Conservation (phyloP, 441 rosid species). For the Flueggea neowawraea region DNA sequence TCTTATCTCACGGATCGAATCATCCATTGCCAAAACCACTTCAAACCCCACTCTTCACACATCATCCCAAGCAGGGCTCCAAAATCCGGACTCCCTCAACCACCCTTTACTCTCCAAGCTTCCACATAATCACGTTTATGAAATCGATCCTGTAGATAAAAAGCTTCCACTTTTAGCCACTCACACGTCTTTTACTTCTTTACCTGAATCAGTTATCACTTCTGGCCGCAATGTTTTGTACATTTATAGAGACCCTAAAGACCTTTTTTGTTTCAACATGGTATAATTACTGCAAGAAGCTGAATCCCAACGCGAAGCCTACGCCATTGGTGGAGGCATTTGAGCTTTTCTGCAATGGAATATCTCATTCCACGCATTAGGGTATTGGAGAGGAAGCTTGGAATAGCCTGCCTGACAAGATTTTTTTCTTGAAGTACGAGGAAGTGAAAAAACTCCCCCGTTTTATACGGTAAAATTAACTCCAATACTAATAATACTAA, state of each 20-base stretch:
- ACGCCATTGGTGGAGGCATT: conserved; percentile 34
- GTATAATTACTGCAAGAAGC: conserved; percentile 53
- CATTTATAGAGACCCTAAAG: conserved; percentile 68
- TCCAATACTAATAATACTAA: too few species aligned
- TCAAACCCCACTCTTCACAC: conserved; percentile 41
- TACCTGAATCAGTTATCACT: conserved; percentile 35
- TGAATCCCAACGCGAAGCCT: conserved; percentile 27
- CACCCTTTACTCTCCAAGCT: conserved; percentile 42
- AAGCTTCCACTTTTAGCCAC: conserved; percentile 45
- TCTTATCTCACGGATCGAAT: conserved; percentile 23
- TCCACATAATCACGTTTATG: conserved; percentile 59
- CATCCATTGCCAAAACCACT: conserved; percentile 32
- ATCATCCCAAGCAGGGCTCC: conserved; percentile 45
- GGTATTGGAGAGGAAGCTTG: conserved; percentile 40
- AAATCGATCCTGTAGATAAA: conserved; percentile 17
- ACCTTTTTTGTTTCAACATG: conserved; percentile 57
- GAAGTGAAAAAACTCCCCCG: too few species aligned
- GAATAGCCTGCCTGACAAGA: conserved; percentile 34
- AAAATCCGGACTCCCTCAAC: conserved; percentile 36
- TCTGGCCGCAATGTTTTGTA: conserved; percentile 52
- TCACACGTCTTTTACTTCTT: conserved; percentile 33
- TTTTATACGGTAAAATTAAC: too few species aligned
- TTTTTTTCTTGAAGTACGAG: too few species aligned
- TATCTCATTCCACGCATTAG: conserved; percentile 37
- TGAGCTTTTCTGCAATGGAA: conserved; percentile 46